Base-by-base conservation (phyloP, 129 eudicot genomes). In the Lactuca saligna region DNA sequence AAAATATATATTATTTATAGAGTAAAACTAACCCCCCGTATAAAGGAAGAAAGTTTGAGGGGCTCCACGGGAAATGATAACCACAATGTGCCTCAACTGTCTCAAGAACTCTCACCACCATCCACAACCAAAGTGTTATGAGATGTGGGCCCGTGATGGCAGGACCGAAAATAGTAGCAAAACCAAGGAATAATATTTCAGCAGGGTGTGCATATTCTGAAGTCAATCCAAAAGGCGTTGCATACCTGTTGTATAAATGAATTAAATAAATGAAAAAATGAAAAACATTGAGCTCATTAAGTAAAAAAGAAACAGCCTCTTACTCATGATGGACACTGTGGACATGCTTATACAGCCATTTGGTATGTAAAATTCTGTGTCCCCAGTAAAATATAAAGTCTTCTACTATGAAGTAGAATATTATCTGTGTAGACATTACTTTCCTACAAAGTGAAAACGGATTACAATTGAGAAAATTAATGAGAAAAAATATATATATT, bases 31-130 rank as follows among this genome's bases (percentile, higher is more conserved):
- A 93, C 99, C 99, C 99, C 55, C 99, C 99, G 65, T 93, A 93
- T 78, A 93, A 66, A 32, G 99, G 97, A 60, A 93, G 76, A 66
- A 89, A 89, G 79, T 93, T 93, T 34, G 99, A 93, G 57, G 84
- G 91, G 84, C 99, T 93, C 99, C 97, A 93, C 3, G 99, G 99
- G 70, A 89, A 93, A 86, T 93, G 97, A 74, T 93, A 93, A 65
- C 99, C 99, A 60, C 99, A 93, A 69, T 93, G 99, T 70, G 99
- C 99, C 75, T 93, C 99, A 53, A 93, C 97, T 1, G 99, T 93
- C 84, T 93, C 99, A 4, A 93, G 78, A 66, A 93, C 97, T 82
- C 99, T 83, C 17, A 93, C 85, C 33, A 93, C 88, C 99, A 93
- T 93, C 99, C 99, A 93, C 65, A 93, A 65, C 99, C 99, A 93